Evolutionary conservation across 345 rosid species (phyloP), one percentile per base, ranked within the genome.

Genomic region (Noccaea bulbosa): DNA sequence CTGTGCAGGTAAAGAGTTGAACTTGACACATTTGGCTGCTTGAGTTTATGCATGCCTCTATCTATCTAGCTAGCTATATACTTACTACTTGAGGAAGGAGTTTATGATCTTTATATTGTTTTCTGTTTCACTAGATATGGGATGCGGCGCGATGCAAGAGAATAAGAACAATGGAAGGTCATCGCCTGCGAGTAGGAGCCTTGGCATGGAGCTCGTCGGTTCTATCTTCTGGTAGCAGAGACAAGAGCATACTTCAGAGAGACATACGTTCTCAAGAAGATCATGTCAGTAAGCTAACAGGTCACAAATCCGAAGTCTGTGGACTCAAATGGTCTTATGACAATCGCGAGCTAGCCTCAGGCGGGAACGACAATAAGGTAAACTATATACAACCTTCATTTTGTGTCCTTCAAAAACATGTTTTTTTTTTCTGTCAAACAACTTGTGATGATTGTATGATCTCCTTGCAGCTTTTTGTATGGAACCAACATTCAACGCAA

Each of bases 251-350:
- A 79, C 90, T 88, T 75, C 99, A 87, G 53, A 81, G 98, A 70
- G 99, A 95, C 68, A 86, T 90, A 62, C 82, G 94, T 54, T 65
- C 86, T 55, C 87, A 79, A 45, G 96, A 92, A 71, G 98, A 92
- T 76, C 88, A 82, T 80, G 83, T 86, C 66, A 86, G 94, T 80
- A 95, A 87, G 76, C 94, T 92, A 43, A 84, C 86, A 47, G 98
- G 98, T 59, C 99, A 95, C 84, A 95, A 87, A 76, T 92, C 99
- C 69, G 98, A 95, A 96, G 88, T 95, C 62, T 95, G 99, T 82
- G 98, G 99, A 49, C 81, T 95, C 69, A 95, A 88, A 79, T 95
- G 99, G 99, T 95, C 99, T 61, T 84, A 81, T 74, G 99, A 95
- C 80, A 92, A 95, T 59, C 98, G 96, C 53, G 94, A 95, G 80